These are phyloP conservation scores for Francoa sonchifolia DNA, from an alignment of 441 rosid genomes.

Conservation along the genomic window DNA sequence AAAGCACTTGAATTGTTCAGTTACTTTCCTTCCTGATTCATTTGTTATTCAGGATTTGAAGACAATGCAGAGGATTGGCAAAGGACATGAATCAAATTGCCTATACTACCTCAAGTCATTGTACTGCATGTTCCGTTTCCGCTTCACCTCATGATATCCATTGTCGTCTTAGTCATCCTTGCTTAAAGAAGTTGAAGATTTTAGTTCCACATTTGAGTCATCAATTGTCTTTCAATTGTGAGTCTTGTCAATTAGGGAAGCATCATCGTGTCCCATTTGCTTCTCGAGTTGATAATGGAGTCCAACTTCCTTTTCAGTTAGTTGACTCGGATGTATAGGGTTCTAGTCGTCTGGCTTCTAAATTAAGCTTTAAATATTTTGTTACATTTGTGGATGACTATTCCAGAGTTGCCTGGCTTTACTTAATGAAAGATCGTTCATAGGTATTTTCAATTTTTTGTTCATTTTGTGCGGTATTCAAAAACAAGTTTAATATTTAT, in stretches of 20 bases:
- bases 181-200: neutral
- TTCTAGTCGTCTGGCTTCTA: neutral
- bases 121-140: neutral
- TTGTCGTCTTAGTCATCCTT: neutral
- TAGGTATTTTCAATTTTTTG: neutral
- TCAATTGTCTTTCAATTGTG: too few species aligned
- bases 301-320: neutral
- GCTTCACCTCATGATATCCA: neutral
- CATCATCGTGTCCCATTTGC: neutral
- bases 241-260: neutral
- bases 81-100: neutral
- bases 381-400: neutral
- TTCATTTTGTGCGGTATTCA: neutral
- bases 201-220: too few species aligned
- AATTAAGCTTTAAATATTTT: constrained; percentile 2
- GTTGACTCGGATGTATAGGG: neutral
- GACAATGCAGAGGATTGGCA: neutral
- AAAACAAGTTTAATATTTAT: neutral
- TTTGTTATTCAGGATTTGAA: neutral
- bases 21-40: neutral
- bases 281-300: neutral
- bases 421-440: neutral
- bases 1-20: neutral
- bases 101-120: neutral
- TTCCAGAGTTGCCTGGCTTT: neutral